Conservation (phyloP, 129 eudicot species). For the Tanacetum coccineum region DNA sequence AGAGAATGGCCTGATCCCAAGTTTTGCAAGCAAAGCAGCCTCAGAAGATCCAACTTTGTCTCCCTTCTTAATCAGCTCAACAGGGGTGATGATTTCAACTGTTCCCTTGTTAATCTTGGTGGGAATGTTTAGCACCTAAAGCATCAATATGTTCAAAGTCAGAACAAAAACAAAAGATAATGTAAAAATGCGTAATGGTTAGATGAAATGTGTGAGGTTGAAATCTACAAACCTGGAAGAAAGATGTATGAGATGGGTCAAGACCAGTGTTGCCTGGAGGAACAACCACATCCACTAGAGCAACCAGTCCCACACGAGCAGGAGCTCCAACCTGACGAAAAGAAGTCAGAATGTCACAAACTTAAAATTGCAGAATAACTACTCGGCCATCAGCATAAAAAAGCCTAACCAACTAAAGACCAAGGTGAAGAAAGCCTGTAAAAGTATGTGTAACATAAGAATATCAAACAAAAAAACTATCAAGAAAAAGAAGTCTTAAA, state of each 20-base stretch:
- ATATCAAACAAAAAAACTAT: too few species aligned
- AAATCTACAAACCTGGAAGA: slow-evolving; percentile 57
- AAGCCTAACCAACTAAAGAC: neutral
- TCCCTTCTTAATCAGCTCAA: slow-evolving; percentile 78
- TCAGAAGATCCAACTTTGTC: slow-evolving; percentile 87
- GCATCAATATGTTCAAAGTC: neutral
- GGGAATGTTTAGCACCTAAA: slow-evolving; percentile 76
- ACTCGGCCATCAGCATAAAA: too few species aligned
- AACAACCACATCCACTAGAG: slow-evolving; percentile 80
- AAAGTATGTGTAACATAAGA: too few species aligned
- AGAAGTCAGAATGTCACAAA: neutral
- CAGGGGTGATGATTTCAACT: slow-evolving; percentile 80
- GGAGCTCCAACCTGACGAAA: slow-evolving; percentile 74
- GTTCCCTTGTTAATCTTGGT: slow-evolving; percentile 93
- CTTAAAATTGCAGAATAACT: neutral
- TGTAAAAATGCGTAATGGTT: neutral
- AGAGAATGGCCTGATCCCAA: slow-evolving; percentile 78
- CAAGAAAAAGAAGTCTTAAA: too few species aligned
- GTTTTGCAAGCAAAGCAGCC: slow-evolving; percentile 72
- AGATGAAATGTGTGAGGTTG: neutral
- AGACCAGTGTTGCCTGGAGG: slow-evolving; percentile 93
- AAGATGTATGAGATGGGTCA: slow-evolving; percentile 89
- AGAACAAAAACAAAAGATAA: neutral
- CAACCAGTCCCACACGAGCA: slow-evolving; percentile 85
- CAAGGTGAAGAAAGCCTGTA: too few species aligned